A percentile compares a stretch with the other conserved stretches of the same genome.
phyloP scores from a whole-genome alignment of 352 stramenopile species.

The Achlya hypogyna region DNA sequence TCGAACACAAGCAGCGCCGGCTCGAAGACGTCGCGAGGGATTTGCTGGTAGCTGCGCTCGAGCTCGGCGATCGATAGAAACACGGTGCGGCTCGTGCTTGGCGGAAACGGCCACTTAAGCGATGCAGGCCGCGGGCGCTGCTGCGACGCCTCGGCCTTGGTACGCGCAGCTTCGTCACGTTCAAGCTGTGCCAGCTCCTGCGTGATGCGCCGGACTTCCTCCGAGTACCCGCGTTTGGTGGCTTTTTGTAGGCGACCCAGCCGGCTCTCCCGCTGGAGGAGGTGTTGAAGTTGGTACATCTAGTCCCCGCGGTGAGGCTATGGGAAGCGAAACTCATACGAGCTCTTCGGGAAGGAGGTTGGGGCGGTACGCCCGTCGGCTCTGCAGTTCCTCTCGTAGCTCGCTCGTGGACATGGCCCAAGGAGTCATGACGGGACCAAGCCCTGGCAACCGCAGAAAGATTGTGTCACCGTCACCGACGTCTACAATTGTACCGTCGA shows the following conservation, averaged over 20 bases:
- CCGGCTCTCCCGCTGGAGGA: slow-evolving; percentile 54
- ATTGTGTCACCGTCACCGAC: slow-evolving; percentile 61
- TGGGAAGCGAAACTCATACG: slow-evolving; percentile 20
- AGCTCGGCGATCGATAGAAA: slow-evolving; percentile 65
- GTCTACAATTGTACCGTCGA: slow-evolving; percentile 27
- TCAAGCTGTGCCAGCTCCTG: slow-evolving; percentile 36
- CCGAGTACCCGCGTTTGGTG: slow-evolving; percentile 41
- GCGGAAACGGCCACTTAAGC: slow-evolving; percentile 45
- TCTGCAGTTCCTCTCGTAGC: slow-evolving; percentile 44
- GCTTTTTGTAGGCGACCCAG: slow-evolving; percentile 52
- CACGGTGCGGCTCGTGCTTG: slow-evolving; percentile 43
- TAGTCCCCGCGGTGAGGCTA: neutral
- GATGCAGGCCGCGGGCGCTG: slow-evolving; percentile 29
- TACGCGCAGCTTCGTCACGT: slow-evolving; percentile 21
- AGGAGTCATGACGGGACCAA: slow-evolving; percentile 55
- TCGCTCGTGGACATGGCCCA: slow-evolving; percentile 76
- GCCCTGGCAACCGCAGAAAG: slow-evolving; percentile 51
- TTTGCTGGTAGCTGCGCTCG: slow-evolving; percentile 46
- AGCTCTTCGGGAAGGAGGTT: slow-evolving; percentile 61
- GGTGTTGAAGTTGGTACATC: slow-evolving; percentile 52
- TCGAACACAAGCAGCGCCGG: slow-evolving; percentile 57
- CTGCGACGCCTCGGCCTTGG: neutral
- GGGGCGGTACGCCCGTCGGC: slow-evolving; percentile 44
- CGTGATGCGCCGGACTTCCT: slow-evolving; percentile 43
- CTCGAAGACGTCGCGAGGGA: slow-evolving; percentile 57